phyloP scores from a whole-genome alignment of 352 stramenopile species.

The Pythium utonaiense region DNA sequence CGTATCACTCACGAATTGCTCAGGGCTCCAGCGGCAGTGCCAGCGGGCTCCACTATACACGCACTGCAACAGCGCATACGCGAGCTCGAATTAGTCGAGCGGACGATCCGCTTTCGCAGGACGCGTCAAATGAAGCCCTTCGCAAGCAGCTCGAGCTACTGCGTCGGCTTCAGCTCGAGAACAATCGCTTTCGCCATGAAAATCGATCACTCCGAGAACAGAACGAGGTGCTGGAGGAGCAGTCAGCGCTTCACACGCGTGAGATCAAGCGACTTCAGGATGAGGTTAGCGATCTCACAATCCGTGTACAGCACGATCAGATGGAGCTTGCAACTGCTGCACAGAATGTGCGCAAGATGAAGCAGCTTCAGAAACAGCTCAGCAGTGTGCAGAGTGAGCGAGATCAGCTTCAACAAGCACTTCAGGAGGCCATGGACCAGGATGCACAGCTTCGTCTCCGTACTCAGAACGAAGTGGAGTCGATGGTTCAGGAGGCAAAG shows the following conservation, averaged over 20 bases:
- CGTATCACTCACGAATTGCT: constrained; percentile 19
- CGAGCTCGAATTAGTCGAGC: constrained; percentile 28
- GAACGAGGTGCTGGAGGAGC: constrained; percentile 43
- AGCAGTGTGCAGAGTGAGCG: constrained; percentile 29
- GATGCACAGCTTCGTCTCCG: constrained; percentile 32
- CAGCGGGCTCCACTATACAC: neutral
- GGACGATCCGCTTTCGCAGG: constrained; percentile 33
- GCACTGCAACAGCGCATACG: neutral
- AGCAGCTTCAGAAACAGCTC: constrained; percentile 41
- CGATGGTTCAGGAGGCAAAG: constrained; percentile 37
- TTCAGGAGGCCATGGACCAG: constrained; percentile 36
- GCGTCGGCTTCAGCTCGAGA: constrained; percentile 64
- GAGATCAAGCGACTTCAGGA: constrained; percentile 51
- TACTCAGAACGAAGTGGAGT: constrained; percentile 34
- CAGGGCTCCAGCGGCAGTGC: neutral
- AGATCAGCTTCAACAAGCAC: constrained; percentile 31
- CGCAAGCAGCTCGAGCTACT: constrained; percentile 66
- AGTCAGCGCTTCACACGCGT: constrained; percentile 33
- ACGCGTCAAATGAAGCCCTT: constrained; percentile 60
- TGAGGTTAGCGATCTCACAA: constrained; percentile 31
- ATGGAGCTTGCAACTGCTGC: constrained; percentile 26
- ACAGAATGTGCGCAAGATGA: constrained; percentile 43
- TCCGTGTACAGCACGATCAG: constrained; percentile 36
- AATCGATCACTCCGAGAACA: constrained; percentile 38
- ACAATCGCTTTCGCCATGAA: constrained; percentile 67